These are phyloP conservation scores for Solanum corneliomulleri DNA, from an alignment of 257 asterid genomes.

Conservation along the genomic window DNA sequence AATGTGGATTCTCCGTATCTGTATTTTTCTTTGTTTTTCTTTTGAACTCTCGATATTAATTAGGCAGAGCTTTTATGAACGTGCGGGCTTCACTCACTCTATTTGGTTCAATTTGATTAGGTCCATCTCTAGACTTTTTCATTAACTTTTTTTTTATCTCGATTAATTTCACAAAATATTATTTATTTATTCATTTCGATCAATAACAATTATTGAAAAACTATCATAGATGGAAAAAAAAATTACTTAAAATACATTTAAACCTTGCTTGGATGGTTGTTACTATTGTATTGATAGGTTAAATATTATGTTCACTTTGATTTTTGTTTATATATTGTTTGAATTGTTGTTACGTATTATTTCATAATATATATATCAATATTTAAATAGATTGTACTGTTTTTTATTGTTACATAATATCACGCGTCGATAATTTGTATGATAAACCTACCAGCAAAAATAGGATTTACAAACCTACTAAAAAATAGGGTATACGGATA, in stretches of 20 bases:
- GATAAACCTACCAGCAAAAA: no score
- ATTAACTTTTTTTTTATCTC: no score
- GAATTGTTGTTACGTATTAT: not conserved
- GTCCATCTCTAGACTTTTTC: not conserved
- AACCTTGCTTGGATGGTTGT: not conserved
- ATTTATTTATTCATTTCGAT: no score
- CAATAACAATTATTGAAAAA: no score
- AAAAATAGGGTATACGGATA: no score
- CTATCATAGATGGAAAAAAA: no score
- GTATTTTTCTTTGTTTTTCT: not conserved
- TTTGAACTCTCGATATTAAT: not conserved
- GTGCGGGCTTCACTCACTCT: not conserved
- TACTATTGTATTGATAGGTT: no score
- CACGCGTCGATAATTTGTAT: not conserved
- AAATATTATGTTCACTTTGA: no score
- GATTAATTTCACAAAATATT: rapidly evolving
- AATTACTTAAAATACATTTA: not conserved
- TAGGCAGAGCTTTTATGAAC: not conserved
- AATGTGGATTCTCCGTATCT: not conserved
- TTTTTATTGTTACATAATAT: not conserved
- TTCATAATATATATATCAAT: no score
- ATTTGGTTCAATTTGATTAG: not conserved
- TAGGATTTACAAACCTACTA: no score
- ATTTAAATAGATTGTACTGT: not conserved
- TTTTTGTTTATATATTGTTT: not conserved